A percentile compares a stretch with the other conserved stretches of the same genome.
Evolutionary conservation across 2,329 filamentous ascomycete genomes (phyloP).

Genomic region (Trichoderma polysporum): DNA sequence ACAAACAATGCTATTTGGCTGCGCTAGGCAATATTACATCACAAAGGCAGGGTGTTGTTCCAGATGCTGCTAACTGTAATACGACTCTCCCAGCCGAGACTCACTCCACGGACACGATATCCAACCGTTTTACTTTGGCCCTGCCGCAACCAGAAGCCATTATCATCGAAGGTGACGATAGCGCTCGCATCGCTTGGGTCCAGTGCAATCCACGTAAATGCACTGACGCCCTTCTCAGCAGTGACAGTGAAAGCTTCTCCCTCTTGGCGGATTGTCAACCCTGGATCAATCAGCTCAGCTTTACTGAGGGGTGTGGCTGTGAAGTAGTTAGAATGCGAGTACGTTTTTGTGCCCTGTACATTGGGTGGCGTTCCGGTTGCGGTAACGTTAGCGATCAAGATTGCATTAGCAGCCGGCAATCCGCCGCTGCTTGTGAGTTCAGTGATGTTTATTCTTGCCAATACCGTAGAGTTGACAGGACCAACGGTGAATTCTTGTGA

Average conservation of each 20-base stretch:
- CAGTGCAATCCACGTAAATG: constrained; percentile 3
- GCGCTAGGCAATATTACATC: background rate
- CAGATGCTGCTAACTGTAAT: constrained; percentile 4
- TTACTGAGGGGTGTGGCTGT: constrained; percentile 10
- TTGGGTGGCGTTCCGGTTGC: background rate
- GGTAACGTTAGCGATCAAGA: constrained; percentile 3
- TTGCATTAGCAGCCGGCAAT: background rate
- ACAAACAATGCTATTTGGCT: background rate
- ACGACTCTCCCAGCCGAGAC: constrained; percentile 4
- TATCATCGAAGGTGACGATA: constrained; percentile 6
- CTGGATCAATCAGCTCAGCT: background rate
- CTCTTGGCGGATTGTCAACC: background rate
- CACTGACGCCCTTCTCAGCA: constrained; percentile 5
- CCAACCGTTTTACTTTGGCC: constrained; percentile 2
- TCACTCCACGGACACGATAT: background rate
- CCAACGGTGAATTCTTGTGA: background rate
- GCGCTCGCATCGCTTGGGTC: background rate
- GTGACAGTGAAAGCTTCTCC: background rate
- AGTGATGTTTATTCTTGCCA: constrained; percentile 1
- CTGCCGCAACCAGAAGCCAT: constrained; percentile 3
- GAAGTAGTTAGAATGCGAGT: constrained; percentile 1
- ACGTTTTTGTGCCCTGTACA: background rate
- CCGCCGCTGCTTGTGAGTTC: background rate
- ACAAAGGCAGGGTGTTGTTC: constrained; percentile 5
- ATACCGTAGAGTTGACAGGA: constrained; percentile 3